These are phyloP conservation scores for Suillus alpinus DNA, from an alignment of 768 basidiomycete species.

Conservation along the genomic window DNA sequence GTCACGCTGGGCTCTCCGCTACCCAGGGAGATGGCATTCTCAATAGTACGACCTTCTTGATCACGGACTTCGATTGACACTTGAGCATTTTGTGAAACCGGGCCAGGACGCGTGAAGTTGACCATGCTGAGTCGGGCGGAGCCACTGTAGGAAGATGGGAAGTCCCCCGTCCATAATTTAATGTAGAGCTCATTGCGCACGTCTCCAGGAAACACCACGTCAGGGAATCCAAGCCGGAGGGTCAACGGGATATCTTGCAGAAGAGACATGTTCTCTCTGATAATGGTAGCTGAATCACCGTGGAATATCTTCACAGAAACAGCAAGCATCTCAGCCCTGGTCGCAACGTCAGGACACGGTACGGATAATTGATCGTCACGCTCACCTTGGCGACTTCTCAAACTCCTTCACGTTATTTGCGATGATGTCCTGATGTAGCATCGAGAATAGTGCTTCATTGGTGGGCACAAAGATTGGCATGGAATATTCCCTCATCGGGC, in stretches of 20 bases:
- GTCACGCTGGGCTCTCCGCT: constrained; percentile 80
- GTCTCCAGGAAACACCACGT: constrained; percentile 92
- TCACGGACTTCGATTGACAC: constrained; percentile 87
- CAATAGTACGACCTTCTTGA: constrained; percentile 63
- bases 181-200: constrained; percentile 94
- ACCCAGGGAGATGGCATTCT: constrained; percentile 75
- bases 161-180: constrained; percentile 94
- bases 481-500: constrained; percentile 67
- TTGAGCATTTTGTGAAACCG: constrained; percentile 62
- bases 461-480: constrained; percentile 87
- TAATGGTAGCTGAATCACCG: constrained; percentile 72
- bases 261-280: constrained; percentile 80
- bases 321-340: constrained; percentile 82
- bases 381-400: constrained; percentile 78
- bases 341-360: constrained; percentile 3
- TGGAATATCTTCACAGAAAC: constrained; percentile 85
- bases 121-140: constrained; percentile 58
- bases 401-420: constrained; percentile 73
- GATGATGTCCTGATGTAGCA: constrained; percentile 94
- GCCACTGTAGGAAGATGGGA: constrained; percentile 51
- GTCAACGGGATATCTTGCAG: constrained; percentile 81
- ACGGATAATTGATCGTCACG: constrained; percentile 6
- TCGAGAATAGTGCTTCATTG: constrained; percentile 85
- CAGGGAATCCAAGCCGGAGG: constrained; percentile 88
- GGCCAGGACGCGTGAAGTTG: constrained; percentile 57